Conservation (phyloP, 2,329 filamentous ascomycete species). For the Ophiosphaerella narmari region DNA sequence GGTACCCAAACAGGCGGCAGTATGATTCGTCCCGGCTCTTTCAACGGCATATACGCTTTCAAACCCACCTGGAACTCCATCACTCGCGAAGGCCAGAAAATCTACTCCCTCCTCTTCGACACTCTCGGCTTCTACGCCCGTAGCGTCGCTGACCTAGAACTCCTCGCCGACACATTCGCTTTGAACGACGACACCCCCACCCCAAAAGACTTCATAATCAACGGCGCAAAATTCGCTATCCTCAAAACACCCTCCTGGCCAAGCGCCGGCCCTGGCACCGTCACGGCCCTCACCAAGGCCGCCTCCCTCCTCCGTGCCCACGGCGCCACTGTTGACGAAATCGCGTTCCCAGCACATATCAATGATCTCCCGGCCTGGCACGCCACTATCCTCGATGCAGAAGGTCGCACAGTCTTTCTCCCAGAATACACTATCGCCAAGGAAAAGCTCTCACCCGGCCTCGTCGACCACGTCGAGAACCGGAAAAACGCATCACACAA, state of each 20-base stretch:
- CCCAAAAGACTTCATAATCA: constrained; percentile 43
- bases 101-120: constrained; percentile 64
- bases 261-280: constrained; percentile 42
- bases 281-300: constrained; percentile 42
- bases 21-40: constrained; percentile 66
- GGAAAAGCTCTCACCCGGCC: constrained; percentile 51
- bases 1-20: constrained; percentile 71
- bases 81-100: constrained; percentile 64
- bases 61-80: constrained; percentile 71
- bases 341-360: constrained; percentile 57
- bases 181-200: constrained; percentile 56
- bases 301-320: constrained; percentile 44
- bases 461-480: constrained; percentile 60
- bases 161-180: constrained; percentile 60
- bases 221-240: constrained; percentile 60
- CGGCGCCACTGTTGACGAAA: constrained; percentile 62
- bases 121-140: constrained; percentile 67
- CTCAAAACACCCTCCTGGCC: constrained; percentile 59
- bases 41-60: constrained; percentile 66
- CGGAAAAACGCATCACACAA: constrained; percentile 48
- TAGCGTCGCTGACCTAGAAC: constrained; percentile 61
- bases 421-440: constrained; percentile 58
- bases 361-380: constrained; percentile 53
- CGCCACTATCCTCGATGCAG: constrained; percentile 54
- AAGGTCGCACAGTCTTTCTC: constrained; percentile 60